phyloP scores from a whole-genome alignment of 345 rosid species.

The Rubroshorea leprosula region DNA sequence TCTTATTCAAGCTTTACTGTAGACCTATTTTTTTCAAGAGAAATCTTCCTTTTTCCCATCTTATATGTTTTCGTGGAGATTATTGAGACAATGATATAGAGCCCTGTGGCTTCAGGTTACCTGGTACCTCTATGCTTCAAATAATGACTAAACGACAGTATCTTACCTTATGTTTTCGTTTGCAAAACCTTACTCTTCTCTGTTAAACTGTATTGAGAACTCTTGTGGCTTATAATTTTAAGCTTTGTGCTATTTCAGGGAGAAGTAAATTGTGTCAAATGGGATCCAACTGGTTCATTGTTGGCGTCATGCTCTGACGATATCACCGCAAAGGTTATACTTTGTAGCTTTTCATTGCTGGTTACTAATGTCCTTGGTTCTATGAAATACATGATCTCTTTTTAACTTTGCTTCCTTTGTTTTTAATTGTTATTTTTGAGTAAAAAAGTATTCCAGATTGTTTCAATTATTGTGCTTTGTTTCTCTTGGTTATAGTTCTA shows the following conservation, averaged over 20 bases:
- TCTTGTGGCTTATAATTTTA: constrained; percentile 14
- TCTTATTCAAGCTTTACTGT: constrained; percentile 5
- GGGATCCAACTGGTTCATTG: constrained; percentile 95
- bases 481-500: not conserved
- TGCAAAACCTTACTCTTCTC: not conserved
- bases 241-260: constrained; percentile 52
- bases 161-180: not conserved
- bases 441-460: not conserved
- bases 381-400: not conserved
- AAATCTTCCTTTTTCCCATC: not conserved
- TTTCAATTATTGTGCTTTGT: not conserved
- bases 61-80: not conserved
- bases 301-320: constrained; percentile 99
- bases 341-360: constrained; percentile 1
- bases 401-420: not conserved
- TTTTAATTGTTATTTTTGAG: not conserved
- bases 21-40: not conserved
- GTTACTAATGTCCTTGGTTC: too few relatives aligned
- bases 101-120: not conserved
- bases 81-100: not conserved
- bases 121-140: not conserved
- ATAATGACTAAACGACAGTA: not conserved
- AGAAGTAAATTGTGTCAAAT: constrained; percentile 98
- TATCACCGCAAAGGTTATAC: constrained; percentile 83
- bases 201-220: not conserved